phyloP scores from a whole-genome alignment of 2,329 filamentous ascomycete genomes.

The Anisogramma anomala region DNA sequence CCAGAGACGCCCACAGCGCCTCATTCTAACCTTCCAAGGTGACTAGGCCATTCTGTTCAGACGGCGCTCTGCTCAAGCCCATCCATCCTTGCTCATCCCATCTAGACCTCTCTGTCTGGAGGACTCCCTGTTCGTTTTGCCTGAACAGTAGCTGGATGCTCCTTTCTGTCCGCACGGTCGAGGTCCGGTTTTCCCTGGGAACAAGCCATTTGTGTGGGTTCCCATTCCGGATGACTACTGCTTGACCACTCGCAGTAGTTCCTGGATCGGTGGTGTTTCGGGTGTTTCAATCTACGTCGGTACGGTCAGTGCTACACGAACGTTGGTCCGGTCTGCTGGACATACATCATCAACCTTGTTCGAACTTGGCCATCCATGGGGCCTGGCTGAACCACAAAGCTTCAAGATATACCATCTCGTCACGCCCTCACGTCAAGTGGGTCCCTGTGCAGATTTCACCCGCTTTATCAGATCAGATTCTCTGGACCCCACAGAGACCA shows the following conservation, averaged over 20 bases:
- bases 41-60: constrained; percentile 1
- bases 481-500: constrained; percentile 1
- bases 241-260: constrained; percentile 18
- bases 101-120: constrained; percentile 6
- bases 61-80: constrained; percentile 1
- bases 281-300: constrained; percentile 28
- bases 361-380: constrained; percentile 8
- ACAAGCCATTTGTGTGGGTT: constrained; percentile 16
- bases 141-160: constrained; percentile 6
- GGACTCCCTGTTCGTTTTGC: constrained; percentile 2
- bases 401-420: constrained; percentile 10
- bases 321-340: constrained; percentile 26
- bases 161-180: constrained; percentile 12
- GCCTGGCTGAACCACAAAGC: constrained; percentile 11
- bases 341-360: constrained; percentile 19
- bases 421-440: not conserved
- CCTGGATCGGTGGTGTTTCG: constrained; percentile 28
- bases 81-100: constrained; percentile 6
- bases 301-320: constrained; percentile 28
- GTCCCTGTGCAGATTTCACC: constrained; percentile 3
- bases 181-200: constrained; percentile 16
- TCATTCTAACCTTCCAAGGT: constrained; percentile 5
- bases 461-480: constrained; percentile 6
- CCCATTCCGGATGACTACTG: constrained; percentile 15
- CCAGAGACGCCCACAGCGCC: not conserved